Conservation (phyloP, 164 flowering plant species). For the Aristolochia contorta region DNA sequence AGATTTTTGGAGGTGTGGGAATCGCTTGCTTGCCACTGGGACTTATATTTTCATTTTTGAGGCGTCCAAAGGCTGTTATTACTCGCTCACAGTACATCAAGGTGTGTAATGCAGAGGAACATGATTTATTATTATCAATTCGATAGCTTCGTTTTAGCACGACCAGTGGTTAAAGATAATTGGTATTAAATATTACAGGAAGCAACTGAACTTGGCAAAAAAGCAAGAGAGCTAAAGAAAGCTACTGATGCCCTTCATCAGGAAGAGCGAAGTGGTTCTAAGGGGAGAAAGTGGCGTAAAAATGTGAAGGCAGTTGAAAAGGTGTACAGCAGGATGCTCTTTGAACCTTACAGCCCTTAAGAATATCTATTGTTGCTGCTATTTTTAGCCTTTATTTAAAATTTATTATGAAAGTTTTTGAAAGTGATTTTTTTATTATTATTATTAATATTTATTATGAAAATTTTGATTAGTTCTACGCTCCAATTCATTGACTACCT, state of each 20-base stretch:
- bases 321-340: conserved; percentile 23
- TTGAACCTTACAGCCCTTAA: neutral
- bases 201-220: conserved; percentile 93
- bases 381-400: neutral
- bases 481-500: too few relatives aligned
- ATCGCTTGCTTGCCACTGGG: conserved; percentile 88
- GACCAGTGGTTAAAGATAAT: neutral
- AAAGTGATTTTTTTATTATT: too few relatives aligned
- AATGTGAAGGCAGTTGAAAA: conserved; percentile 93
- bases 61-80: conserved; percentile 96
- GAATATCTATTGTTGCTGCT: neutral
- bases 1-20: conserved; percentile 99
- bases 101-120: conserved; percentile 30
- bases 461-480: too few relatives aligned
- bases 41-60: conserved; percentile 72
- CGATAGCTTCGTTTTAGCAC: neutral
- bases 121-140: neutral
- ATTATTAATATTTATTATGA: neutral
- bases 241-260: conserved; percentile 93
- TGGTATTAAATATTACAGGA: conserved; percentile 35
- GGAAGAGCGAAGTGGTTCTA: conserved; percentile 86
- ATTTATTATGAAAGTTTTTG: neutral
- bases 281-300: conserved; percentile 97
- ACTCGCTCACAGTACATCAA: conserved; percentile 97
- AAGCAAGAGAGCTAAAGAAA: conserved; percentile 87